Base-by-base conservation (phyloP, 441 rosid genomes). In the Dalechampia spathulata region DNA sequence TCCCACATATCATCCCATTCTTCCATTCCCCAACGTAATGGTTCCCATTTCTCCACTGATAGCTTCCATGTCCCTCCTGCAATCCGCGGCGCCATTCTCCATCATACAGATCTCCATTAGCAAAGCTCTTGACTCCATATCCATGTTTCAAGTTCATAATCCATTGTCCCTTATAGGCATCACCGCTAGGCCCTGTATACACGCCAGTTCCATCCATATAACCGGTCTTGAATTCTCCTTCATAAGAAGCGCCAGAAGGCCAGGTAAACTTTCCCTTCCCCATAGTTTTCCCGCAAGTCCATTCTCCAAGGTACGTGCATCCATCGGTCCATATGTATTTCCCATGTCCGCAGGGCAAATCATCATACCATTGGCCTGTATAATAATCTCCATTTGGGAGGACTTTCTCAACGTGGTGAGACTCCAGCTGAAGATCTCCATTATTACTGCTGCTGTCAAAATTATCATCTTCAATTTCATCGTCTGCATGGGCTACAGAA, bases 231-330 rank as follows among this genome's bases (percentile, higher is more conserved):
- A 93, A 90, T 17, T 93, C 93, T 16, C 99, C 99, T 68, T 87
- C 99, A 52, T 93, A 93, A 7, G 84, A 82, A 2, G 96, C 95
- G 9, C 99, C 97, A 13, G 87, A 78, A 0, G 99, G 96, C 99
- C 99, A 93, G 36, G 84, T 75, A 43, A 93, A 93, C 70, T 77
- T 81, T 15, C 99, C 99, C 52, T 75, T 81, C 5, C 99, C 97
- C 78, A 61, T 83, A 6, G 82, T 81, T 65, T 81, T 90, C 0
- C 97, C 99, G 50, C 68, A 42, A 40, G 46, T 55, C 99, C 99
- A 93, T 44, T 87, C 91, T 9, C 97, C 99, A 6, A 83, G 76
- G 51, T 93, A 90, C 89, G 83, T 82, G 68, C 99, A 93, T 32
- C 96, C 96, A 60, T 93, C 99, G 19, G 85, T 83, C 99, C 97